Evolutionary conservation across 441 rosid genomes (phyloP).

Genomic region (Hura crepitans): DNA sequence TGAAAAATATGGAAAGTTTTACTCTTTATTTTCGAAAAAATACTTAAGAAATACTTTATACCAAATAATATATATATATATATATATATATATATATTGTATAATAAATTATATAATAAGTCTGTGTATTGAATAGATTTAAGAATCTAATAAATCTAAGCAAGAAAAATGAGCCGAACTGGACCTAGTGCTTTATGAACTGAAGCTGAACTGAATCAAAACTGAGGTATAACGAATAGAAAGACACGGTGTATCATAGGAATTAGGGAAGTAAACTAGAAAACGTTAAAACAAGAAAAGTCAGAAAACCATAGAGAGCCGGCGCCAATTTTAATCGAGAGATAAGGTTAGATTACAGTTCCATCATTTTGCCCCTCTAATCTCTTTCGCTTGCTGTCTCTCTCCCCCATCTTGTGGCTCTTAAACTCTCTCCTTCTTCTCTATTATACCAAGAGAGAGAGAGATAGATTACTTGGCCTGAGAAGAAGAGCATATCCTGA

Average conservation of each 20-base stretch:
- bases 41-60: too few species aligned
- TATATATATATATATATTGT: too few species aligned
- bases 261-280: background rate
- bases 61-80: too few species aligned
- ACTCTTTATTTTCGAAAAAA: too few species aligned
- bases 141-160: too few species aligned
- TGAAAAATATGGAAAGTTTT: too few species aligned
- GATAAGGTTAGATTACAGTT: slow-evolving; percentile 29
- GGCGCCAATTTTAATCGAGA: slow-evolving; percentile 41
- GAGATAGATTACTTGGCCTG: background rate
- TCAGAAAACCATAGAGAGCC: slow-evolving; percentile 19
- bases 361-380: background rate
- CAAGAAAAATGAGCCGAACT: too few species aligned
- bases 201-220: too few species aligned
- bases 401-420: slow-evolving; percentile 41
- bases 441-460: background rate
- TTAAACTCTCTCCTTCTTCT: slow-evolving; percentile 8
- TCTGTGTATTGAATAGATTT: too few species aligned
- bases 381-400: slow-evolving; percentile 8
- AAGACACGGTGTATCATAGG: background rate
- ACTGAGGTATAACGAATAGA: too few species aligned
- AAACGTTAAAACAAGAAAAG: background rate
- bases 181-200: too few species aligned
- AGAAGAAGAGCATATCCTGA: background rate
- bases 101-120: too few species aligned